Base-by-base conservation (phyloP, 768 basidiomycete genomes). In the Lactarius akahatsu region DNA sequence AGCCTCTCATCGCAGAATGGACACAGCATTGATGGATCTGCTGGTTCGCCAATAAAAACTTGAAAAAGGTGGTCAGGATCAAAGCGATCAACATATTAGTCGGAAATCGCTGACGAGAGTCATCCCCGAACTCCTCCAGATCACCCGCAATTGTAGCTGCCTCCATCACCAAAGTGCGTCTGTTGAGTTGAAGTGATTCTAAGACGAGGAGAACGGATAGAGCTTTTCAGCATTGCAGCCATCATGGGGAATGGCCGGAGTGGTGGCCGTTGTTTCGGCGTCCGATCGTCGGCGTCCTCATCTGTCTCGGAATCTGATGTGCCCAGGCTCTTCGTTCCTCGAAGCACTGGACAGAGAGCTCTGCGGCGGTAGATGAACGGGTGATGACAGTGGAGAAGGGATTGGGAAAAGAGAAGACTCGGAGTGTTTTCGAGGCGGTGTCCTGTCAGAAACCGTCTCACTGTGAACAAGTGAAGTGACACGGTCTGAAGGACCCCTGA, bases 1-100 rank as follows among this genome's bases (percentile, higher is more conserved):
- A 93, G 79, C 0, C 78, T 82, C 23, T 84, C 82, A 70, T 94
- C 92, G 69, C 92, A 94, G 74, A 88, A 94, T 0, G 92, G 91
- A 72, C 92, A 94, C 2, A 93, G 76, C 1, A 80, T 86, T 7
- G 78, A 80, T 13, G 91, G 91, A 70, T 94, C 91, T 7, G 80
- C 77, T 23, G 74, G 69, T 3, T 82, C 77, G 41, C 81, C 80
- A 32, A 85, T 74, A 11, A 84, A 82, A 54, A 87, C 86, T 89
- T 52, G 50, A 66, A 15, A 30, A 61, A 30, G n/a, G 55, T 41
- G 34, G 52, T 62, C 45, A 63, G 47, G n/a, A 52, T 43, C 13
- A 23, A 26, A 18, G n/a, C 11, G 40, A 55, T 26, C 26, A 41
- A 43, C 36, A 45, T 23, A 36, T 45, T 28, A 55, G 13, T 54